phyloP scores from a whole-genome alignment of 805 yeast genomes.

The Yarrowia yakushimensis region DNA sequence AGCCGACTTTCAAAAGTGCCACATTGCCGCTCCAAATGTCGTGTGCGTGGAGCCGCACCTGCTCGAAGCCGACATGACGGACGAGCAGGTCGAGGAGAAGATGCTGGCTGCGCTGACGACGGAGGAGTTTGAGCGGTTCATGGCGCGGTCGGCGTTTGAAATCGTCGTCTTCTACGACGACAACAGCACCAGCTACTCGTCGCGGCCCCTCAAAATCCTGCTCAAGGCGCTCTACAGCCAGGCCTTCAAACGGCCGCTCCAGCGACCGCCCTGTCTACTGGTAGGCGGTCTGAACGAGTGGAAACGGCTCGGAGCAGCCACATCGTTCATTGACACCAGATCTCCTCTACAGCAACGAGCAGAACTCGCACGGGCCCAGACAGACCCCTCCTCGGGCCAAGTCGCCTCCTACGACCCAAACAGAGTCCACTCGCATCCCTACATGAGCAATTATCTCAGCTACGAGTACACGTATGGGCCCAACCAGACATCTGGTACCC shows the following conservation, averaged over 20 bases:
- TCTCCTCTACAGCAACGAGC: constrained; percentile 26
- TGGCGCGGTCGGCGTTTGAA: constrained; percentile 53
- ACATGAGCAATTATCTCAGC: background rate
- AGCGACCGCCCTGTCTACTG: constrained; percentile 46
- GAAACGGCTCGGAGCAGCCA: background rate
- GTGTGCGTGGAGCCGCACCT: constrained; percentile 73
- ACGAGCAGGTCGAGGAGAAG: constrained; percentile 62
- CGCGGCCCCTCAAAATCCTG: constrained; percentile 33
- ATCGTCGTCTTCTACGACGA: constrained; percentile 64
- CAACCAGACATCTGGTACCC: background rate
- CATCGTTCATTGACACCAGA: background rate
- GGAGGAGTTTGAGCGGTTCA: constrained; percentile 53
- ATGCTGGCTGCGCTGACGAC: constrained; percentile 53
- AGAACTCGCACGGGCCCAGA: constrained; percentile 27
- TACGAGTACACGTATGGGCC: constrained; percentile 1
- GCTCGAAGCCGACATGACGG: constrained; percentile 50
- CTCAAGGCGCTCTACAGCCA: constrained; percentile 41
- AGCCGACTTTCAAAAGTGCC: constrained; percentile 57
- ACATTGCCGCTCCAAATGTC: constrained; percentile 55
- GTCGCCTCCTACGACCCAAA: constrained; percentile 27
- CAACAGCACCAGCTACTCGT: constrained; percentile 27
- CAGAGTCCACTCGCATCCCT: constrained; percentile 27
- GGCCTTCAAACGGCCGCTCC: constrained; percentile 40
- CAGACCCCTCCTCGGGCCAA: background rate
- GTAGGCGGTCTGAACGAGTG: constrained; percentile 54